Percentiles rank a stretch among this genome's conserved stretches.
These are phyloP conservation scores for Trichoderma virens DNA, from an alignment of 495 filamentous ascomycete genomes.

Conservation along the genomic window DNA sequence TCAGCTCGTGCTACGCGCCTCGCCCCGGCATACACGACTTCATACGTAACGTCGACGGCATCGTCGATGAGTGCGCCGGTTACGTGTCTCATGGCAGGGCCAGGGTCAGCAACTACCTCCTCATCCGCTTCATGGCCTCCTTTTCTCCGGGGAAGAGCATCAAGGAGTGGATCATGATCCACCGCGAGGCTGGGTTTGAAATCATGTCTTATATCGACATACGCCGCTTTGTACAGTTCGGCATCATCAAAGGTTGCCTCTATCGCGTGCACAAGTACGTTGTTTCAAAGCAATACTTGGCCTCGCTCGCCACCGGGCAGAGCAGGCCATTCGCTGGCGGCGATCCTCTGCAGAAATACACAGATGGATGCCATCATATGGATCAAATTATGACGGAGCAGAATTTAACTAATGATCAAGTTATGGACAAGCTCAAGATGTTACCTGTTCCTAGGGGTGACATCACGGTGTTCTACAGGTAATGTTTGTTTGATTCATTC, in stretches of 20 bases:
- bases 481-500: background rate
- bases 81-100: slow-evolving; percentile 55
- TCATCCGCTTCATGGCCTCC: slow-evolving; percentile 68
- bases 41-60: slow-evolving; percentile 54
- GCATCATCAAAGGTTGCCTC: slow-evolving; percentile 90
- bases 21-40: slow-evolving; percentile 65
- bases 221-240: slow-evolving; percentile 86
- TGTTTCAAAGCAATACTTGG: slow-evolving; percentile 49
- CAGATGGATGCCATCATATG: slow-evolving; percentile 77
- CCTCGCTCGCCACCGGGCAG: slow-evolving; percentile 32
- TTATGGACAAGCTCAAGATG: slow-evolving; percentile 41
- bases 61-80: slow-evolving; percentile 77
- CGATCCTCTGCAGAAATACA: slow-evolving; percentile 51
- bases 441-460: slow-evolving; percentile 36
- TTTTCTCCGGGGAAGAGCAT: slow-evolving; percentile 72
- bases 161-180: slow-evolving; percentile 69
- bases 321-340: slow-evolving; percentile 24
- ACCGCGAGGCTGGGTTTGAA: slow-evolving; percentile 48
- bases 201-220: slow-evolving; percentile 71
- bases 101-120: slow-evolving; percentile 39
- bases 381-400: slow-evolving; percentile 86
- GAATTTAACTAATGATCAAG: slow-evolving; percentile 49
- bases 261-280: slow-evolving; percentile 92
- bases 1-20: slow-evolving; percentile 79
- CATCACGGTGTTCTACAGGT: slow-evolving; percentile 43